Evolutionary conservation across 371 early-diverging fungal species (phyloP).

Genomic region (Actinomortierella ambigua): DNA sequence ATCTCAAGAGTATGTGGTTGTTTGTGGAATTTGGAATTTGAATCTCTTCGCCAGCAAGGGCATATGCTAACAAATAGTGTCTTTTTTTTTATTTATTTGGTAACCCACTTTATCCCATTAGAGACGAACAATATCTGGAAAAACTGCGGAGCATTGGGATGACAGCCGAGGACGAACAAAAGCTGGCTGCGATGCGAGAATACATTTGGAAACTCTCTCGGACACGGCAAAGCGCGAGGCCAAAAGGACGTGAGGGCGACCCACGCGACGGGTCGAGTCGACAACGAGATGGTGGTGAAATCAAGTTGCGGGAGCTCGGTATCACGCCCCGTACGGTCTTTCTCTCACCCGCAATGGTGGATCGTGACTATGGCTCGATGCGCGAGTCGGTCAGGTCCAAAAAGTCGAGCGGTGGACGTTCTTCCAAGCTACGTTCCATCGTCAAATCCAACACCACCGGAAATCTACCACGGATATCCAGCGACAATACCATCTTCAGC

Average conservation of each 20-base stretch:
- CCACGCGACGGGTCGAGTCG: not conserved
- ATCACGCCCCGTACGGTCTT: conserved; percentile 80
- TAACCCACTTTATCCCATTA: conserved; percentile 15
- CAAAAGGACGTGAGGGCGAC: conserved; percentile 33
- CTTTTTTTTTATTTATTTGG: not conserved
- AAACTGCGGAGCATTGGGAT: conserved; percentile 74
- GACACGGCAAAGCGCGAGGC: conserved; percentile 51
- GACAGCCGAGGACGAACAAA: conserved; percentile 79
- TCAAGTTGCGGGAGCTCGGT: conserved; percentile 64
- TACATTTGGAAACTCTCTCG: conserved; percentile 77
- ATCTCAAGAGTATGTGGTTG: conserved; percentile 55
- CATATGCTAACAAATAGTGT: not conserved
- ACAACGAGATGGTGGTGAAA: conserved; percentile 44
- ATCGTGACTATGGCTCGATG: conserved; percentile 26
- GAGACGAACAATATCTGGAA: conserved; percentile 61
- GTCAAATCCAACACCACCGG: conserved; percentile 31
- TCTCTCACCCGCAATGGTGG: conserved; percentile 55
- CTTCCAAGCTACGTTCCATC: not conserved
- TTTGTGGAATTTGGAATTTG: not conserved
- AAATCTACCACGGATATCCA: conserved; percentile 31
- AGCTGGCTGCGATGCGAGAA: conserved; percentile 74
- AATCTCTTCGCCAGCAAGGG: not conserved
- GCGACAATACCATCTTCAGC: conserved; percentile 38
- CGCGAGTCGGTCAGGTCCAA: conserved; percentile 2
- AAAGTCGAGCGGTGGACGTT: no score